Percentiles rank a stretch among this genome's conserved stretches.
Evolutionary conservation across 2,329 filamentous ascomycete genomes (phyloP).

Genomic region (Trichoderma asperellum): DNA sequence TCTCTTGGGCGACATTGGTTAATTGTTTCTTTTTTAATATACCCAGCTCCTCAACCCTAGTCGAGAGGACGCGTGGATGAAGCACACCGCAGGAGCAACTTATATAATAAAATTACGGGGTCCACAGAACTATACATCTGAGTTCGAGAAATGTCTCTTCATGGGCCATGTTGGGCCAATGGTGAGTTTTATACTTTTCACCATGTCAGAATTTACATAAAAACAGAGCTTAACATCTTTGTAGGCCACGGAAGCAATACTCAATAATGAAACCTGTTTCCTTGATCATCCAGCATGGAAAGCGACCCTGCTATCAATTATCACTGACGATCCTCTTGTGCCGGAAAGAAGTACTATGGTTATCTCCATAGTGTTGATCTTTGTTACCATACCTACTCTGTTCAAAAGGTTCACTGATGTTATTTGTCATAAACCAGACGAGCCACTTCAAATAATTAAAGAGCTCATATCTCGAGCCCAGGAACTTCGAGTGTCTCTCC

Average conservation of each 20-base stretch:
- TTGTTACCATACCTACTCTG: neutral
- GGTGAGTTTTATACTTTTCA: neutral
- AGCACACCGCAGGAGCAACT: constrained; percentile 3
- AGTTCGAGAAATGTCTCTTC: neutral
- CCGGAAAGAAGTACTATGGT: constrained; percentile 9
- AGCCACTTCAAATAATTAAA: neutral
- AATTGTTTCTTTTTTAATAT: neutral
- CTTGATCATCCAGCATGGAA: neutral
- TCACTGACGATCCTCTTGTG: neutral
- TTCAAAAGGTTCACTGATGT: neutral
- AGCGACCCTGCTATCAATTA: neutral
- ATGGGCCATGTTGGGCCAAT: neutral
- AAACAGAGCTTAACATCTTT: neutral
- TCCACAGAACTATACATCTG: neutral
- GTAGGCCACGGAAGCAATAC: neutral
- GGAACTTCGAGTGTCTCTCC: neutral
- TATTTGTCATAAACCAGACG: neutral
- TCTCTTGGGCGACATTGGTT: neutral
- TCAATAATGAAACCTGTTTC: neutral
- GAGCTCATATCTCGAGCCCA: neutral
- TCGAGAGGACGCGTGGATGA: neutral
- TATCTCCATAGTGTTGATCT: neutral
- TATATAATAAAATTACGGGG: neutral
- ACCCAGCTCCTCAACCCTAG: neutral
- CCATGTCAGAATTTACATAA: neutral